Percentiles rank a stretch among this genome's conserved stretches.
Evolutionary conservation across 225 moss, liverwort and hornwort genomes (phyloP).

Genomic region (Antitrichia curtipendula): DNA sequence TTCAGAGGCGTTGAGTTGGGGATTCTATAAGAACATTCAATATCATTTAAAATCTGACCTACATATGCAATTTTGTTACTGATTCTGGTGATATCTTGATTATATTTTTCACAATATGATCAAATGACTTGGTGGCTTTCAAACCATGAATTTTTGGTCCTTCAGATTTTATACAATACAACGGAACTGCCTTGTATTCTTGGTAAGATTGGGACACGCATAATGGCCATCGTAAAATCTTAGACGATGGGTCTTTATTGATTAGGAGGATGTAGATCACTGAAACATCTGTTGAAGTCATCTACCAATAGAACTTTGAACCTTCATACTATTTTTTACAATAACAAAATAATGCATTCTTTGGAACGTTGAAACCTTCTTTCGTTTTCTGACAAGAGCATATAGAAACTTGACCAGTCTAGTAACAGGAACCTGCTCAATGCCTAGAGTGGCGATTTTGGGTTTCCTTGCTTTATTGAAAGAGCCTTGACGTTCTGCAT

Average conservation of each 20-base stretch:
- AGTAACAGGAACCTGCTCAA: not conserved
- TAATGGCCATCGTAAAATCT: not conserved
- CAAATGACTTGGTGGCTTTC: not conserved
- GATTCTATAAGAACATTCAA: not conserved
- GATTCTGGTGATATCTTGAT: not conserved
- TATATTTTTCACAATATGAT: not conserved
- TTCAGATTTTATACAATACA: not conserved
- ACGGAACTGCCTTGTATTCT: not conserved
- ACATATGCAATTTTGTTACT: not conserved
- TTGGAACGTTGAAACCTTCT: too few relatives aligned
- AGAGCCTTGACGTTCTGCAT: not conserved
- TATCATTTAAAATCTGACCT: not conserved
- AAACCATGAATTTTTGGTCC: not conserved
- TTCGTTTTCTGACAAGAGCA: not conserved
- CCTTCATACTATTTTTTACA: not conserved
- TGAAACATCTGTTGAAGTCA: not conserved
- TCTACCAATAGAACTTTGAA: not conserved
- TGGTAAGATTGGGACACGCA: not conserved
- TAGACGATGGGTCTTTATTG: not conserved
- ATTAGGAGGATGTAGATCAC: not conserved
- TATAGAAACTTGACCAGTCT: not conserved
- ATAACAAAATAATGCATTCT: not conserved
- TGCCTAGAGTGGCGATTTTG: not conserved
- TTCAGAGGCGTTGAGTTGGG: not conserved
- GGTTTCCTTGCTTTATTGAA: not conserved